Base-by-base conservation (phyloP, 768 basidiomycete genomes). In the Leccinellum luteum region DNA sequence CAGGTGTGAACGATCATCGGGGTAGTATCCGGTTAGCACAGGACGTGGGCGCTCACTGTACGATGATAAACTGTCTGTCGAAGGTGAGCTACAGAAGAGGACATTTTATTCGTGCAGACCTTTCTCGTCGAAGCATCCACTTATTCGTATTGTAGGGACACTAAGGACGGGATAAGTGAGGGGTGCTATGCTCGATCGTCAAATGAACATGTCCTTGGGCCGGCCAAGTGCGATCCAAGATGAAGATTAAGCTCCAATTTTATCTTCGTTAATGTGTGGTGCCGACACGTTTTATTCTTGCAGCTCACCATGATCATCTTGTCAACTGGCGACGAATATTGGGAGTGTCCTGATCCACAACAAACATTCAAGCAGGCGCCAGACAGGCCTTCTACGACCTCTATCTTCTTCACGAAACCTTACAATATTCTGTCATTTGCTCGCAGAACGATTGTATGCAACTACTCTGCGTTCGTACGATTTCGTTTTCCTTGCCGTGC, bases 1-100 rank as follows among this genome's bases (percentile, higher is more conserved):
- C 85, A 87, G 54, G 79, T 81, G 12, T 92, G 90, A 90, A 82
- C 81, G 54, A 75, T 83, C 7, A 76, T 85, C 31, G 88, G 82
- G 80, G 27, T 27, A 27, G 27, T 34, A 72, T 88, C 13, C 79
- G 85, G 6, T 71, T 79, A 10, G 81, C n/a, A n/a, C 81, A 85
- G 63, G 86, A 87, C 58, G 78, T 85, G 4, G 80, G 87, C 10
- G 80, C 80, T 1, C 82, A 85, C 57, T 64, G 48, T 69, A 71
- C 60, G 59, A 58, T 27, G 31, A 56, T 65, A 31, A 64, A 10
- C 73, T 68, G 1, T n/a, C n/a, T n/a, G n/a, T n/a, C n/a, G n/a
- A n/a, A n/a, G n/a, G n/a, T n/a, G n/a, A n/a, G n/a, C n/a, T 84
- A 27, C 86, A 83, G 77, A 87, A 85, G 59, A 72, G 81, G 21